phyloP scores from a whole-genome alignment of 768 basidiomycete genomes.

The Roridomyces roridus region DNA sequence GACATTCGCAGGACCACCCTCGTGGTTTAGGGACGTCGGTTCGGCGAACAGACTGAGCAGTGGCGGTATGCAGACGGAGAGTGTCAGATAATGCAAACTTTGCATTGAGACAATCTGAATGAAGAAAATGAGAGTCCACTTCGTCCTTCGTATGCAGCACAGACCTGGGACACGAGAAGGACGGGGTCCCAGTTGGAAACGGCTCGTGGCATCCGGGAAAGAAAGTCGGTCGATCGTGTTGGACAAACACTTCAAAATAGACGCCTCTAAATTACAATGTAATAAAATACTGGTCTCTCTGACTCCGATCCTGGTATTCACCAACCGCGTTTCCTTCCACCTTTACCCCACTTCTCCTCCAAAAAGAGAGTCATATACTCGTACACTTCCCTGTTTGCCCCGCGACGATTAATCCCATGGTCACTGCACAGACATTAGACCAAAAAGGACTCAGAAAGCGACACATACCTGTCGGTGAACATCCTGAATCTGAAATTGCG shows the following conservation, averaged over 20 bases:
- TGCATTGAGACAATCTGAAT: constrained; percentile 92
- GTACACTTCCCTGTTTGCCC: constrained; percentile 84
- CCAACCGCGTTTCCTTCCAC: constrained; percentile 69
- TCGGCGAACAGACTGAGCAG: constrained; percentile 79
- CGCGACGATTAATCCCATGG: constrained; percentile 75
- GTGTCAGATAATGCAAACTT: constrained; percentile 90
- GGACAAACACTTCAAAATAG: background rate
- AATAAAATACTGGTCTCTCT: background rate
- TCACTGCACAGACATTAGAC: constrained; percentile 56
- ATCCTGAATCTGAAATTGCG: constrained; percentile 86
- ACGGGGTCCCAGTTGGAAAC: constrained; percentile 86
- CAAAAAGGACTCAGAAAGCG: background rate
- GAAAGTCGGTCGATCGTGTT: background rate
- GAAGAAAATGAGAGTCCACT: background rate
- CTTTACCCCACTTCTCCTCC: constrained; percentile 92
- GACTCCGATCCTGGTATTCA: too few relatives aligned
- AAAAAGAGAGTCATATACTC: constrained; percentile 88
- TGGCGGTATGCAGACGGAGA: constrained; percentile 83
- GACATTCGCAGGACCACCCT: constrained; percentile 81
- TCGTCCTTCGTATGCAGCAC: background rate
- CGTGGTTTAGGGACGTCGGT: constrained; percentile 68
- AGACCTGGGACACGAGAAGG: constrained; percentile 83
- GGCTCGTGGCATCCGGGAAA: constrained; percentile 29
- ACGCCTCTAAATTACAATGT: background rate
- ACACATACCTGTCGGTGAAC: constrained; percentile 91